Conservation (phyloP, 2,329 filamentous ascomycete genomes). For the Colletotrichum filicis region DNA sequence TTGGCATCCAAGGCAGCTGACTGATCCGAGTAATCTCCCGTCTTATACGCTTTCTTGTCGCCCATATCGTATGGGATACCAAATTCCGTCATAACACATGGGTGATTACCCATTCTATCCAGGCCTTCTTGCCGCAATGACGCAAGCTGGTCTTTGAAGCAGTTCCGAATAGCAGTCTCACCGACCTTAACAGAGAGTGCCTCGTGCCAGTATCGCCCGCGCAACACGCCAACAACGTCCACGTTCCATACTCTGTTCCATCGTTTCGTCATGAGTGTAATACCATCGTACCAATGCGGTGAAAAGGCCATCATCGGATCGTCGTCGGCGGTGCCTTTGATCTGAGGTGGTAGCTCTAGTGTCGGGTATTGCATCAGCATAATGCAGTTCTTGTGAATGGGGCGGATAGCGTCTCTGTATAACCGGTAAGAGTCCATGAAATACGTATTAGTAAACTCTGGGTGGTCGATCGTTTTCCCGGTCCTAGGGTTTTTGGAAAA, state of each 20-base stretch:
- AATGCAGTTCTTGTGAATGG: slow-evolving; percentile 81
- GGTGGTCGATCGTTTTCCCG: slow-evolving; percentile 80
- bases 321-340: slow-evolving; percentile 90
- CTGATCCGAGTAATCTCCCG: slow-evolving; percentile 94
- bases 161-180: slow-evolving; percentile 93
- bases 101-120: slow-evolving; percentile 89
- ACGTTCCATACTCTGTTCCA: slow-evolving; percentile 99
- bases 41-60: slow-evolving; percentile 93
- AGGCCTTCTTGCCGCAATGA: slow-evolving; percentile 86
- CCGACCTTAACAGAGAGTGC: slow-evolving; percentile 94
- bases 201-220: slow-evolving; percentile 88
- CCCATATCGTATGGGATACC: slow-evolving; percentile 99
- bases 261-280: slow-evolving; percentile 97
- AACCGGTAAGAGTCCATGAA: slow-evolving; percentile 88
- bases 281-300: slow-evolving; percentile 95
- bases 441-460: slow-evolving; percentile 89
- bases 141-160: slow-evolving; percentile 86
- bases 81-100: slow-evolving; percentile 92
- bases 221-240: slow-evolving; percentile 90
- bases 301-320: slow-evolving; percentile 92
- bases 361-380: slow-evolving; percentile 93
- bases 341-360: slow-evolving; percentile 87
- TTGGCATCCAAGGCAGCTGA: slow-evolving; percentile 95
- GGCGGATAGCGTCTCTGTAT: slow-evolving; percentile 80
- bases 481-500: slow-evolving; percentile 83